Evolutionary conservation across 2,329 filamentous ascomycete genomes (phyloP), one percentile per base, ranked within the genome.

Genomic region (Calonectria naviculata): DNA sequence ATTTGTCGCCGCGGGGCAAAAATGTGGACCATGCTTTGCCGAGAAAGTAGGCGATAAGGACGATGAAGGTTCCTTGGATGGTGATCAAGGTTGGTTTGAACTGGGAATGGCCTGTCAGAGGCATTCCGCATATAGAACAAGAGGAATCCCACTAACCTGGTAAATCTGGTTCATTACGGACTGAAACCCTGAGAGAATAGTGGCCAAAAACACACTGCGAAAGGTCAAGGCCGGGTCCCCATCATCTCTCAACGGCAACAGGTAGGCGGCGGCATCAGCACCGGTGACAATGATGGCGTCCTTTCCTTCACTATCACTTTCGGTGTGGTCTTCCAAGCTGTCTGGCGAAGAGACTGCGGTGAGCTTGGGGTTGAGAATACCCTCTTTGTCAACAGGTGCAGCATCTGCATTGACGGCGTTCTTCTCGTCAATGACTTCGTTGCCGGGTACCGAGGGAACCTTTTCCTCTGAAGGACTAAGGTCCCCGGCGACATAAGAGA

Each of bases 111-210:
- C n/a, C 10, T 21, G 29, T 77, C 19, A 75, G 72, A 24, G 24
- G 10, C n/a, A 8, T 8, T 66, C 15, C 24, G 44, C 26, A 24
- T 13, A 6, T 2, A 24, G 13, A 26, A 13, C 7, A 19, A 36
- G 21, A 34, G n/a, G 2, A 4, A 21, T 4, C 19, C 6, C n/a
- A n/a, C 83, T 78, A 68, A 89, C 88, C 17, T 77, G 78, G 73
- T 90, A 90, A 54, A 90, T 90, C 76, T 89, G 87, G 62, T 81
- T 83, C 86, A 90, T 88, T 49, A 87, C 85, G 28, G 88, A 86
- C 72, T 89, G 87, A 74, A 90, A 90, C 13, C 83, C 85, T 0
- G 88, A 83, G 5, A 90, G 83, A 3, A 78, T 73, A 0, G 87
- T 86, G 2, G 87, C 86, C 56, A 91, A 72, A 42, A 90, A 75